A percentile compares a stretch with the other conserved stretches of the same genome.
Conservation (phyloP, 176 grass and related monocot genomes). For the Leersia perrieri region DNA sequence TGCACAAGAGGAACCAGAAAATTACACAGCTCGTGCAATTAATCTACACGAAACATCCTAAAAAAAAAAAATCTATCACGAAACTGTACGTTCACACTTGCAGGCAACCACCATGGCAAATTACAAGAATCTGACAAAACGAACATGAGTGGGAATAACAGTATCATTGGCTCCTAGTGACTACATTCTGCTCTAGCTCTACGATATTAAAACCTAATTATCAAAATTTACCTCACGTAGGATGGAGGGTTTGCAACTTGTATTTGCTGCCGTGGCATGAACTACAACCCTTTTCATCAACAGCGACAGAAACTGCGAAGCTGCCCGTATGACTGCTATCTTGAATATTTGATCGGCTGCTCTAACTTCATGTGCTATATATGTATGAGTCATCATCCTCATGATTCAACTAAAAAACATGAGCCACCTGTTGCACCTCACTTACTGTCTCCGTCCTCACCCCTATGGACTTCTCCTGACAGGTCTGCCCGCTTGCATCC, state of each 20-base stretch:
- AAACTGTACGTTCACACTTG: neutral
- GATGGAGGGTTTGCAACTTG: neutral
- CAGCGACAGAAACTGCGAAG: neutral
- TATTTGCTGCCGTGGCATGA: neutral
- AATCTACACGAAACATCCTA: no score
- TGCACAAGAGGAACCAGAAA: neutral
- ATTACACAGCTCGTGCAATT: neutral
- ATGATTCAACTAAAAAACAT: neutral
- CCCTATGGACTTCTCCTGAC: neutral
- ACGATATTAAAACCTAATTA: neutral
- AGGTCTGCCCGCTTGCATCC: neutral
- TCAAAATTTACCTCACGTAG: conserved; percentile 1
- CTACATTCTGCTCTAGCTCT: neutral
- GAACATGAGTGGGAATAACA: neutral
- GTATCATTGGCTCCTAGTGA: neutral
- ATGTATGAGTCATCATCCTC: neutral
- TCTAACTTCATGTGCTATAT: neutral
- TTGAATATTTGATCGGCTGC: neutral
- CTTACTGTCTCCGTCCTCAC: neutral
- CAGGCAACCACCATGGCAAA: neutral
- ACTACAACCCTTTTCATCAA: neutral
- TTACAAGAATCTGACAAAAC: neutral
- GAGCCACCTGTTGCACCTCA: neutral
- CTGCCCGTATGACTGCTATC: neutral
- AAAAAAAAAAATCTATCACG: neutral